Evolutionary conservation across 495 filamentous ascomycete species (phyloP).

Genomic region (Lasiosphaeria ovina): DNA sequence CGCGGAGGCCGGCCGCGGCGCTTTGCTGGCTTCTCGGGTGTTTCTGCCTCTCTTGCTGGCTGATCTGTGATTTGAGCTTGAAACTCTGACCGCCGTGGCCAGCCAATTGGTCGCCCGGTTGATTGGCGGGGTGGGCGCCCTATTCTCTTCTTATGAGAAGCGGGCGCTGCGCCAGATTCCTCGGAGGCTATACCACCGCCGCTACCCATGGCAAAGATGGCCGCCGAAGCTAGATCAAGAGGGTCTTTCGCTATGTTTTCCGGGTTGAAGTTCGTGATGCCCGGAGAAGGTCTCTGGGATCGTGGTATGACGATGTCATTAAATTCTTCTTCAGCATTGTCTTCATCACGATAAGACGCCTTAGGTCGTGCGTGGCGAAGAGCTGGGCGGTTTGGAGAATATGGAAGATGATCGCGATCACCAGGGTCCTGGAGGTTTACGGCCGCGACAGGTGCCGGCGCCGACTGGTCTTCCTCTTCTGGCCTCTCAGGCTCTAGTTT

Average conservation of each 20-base stretch:
- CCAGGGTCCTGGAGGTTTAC: constrained; percentile 9
- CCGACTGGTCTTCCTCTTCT: background rate
- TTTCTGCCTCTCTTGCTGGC: background rate
- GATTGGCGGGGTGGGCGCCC: constrained; percentile 1
- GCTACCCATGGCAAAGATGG: constrained; percentile 23
- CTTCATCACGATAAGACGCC: constrained; percentile 38
- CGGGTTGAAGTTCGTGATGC: constrained; percentile 17
- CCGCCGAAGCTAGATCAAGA: constrained; percentile 40
- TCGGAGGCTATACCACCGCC: background rate
- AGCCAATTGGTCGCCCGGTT: constrained; percentile 19
- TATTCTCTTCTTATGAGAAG: constrained; percentile 17
- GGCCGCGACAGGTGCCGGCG: background rate
- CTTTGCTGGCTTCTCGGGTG: constrained; percentile 1
- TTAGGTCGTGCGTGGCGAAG: constrained; percentile 47
- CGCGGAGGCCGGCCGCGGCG: constrained; percentile 25
- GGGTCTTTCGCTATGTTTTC: constrained; percentile 29
- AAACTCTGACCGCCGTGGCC: constrained; percentile 25
- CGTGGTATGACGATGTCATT: constrained; percentile 34
- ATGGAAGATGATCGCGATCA: constrained; percentile 21
- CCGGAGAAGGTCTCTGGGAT: constrained; percentile 19
- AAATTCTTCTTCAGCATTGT: constrained; percentile 38
- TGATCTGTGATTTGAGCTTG: background rate
- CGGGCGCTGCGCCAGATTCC: background rate
- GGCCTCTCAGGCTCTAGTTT: constrained; percentile 2
- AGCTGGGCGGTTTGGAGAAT: constrained; percentile 34